Evolutionary conservation across 176 grass and related monocot species (phyloP).

Genomic region (Alopecurus myosuroides): DNA sequence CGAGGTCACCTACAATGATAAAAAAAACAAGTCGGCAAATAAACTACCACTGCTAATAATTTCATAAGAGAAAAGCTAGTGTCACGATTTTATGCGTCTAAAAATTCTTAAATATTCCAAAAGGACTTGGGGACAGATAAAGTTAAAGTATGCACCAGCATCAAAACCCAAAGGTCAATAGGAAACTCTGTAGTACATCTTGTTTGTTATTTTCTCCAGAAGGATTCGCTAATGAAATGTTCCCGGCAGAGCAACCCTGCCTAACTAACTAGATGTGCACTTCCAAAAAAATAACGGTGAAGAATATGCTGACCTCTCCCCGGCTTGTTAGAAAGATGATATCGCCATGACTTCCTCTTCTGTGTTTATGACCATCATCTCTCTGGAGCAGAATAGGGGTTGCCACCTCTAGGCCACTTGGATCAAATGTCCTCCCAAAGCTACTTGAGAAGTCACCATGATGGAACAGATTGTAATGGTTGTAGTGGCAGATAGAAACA

Average conservation of each 20-base stretch:
- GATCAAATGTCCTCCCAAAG: slow-evolving; percentile 76
- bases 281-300: background rate
- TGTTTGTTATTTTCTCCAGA: background rate
- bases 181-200: background rate
- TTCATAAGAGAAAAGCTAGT: background rate
- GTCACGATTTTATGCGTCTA: background rate
- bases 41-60: background rate
- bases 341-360: slow-evolving; percentile 88
- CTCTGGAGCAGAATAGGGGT: slow-evolving; percentile 72
- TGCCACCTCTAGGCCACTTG: slow-evolving; percentile 70
- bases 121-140: background rate
- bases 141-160: background rate
- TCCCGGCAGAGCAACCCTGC: background rate
- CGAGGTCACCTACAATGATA: slow-evolving; percentile 61
- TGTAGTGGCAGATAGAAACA: slow-evolving; percentile 93
- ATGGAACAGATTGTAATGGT: slow-evolving; percentile 75
- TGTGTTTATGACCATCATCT: slow-evolving; percentile 92
- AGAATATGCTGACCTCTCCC: slow-evolving; percentile 63
- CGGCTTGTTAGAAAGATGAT: slow-evolving; percentile 85
- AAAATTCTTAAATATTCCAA: background rate
- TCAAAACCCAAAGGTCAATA: background rate
- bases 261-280: background rate
- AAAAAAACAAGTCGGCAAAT: background rate
- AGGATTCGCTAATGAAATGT: background rate
- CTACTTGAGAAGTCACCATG: slow-evolving; percentile 87